Evolutionary conservation across 257 asterid species (phyloP).

Genomic region (Rhazya stricta): DNA sequence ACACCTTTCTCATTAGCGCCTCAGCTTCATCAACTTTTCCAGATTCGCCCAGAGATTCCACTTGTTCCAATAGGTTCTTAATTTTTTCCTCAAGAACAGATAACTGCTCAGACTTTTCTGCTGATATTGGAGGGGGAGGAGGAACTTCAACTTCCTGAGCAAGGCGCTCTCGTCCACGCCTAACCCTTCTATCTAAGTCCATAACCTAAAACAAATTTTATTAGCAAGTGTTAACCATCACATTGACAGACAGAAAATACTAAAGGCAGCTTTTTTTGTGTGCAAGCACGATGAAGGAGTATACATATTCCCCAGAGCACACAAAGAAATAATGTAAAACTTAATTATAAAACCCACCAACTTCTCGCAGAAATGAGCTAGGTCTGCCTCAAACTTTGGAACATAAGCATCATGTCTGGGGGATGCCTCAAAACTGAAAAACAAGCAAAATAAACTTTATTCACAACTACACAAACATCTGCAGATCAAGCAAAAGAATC

Average conservation of each 20-base stretch:
- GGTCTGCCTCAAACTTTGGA: conserved; percentile 91
- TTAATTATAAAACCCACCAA: conserved; percentile 49
- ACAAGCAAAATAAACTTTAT: conserved; percentile 18
- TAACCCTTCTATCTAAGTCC: conserved; percentile 89
- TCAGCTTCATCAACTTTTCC: conserved; percentile 99
- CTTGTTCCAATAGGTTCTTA: conserved; percentile 92
- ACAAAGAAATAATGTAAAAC: background rate
- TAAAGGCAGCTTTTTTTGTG: background rate
- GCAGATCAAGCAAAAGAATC: background rate
- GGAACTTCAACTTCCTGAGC: conserved; percentile 86
- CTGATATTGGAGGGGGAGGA: conserved; percentile 90
- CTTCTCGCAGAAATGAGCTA: conserved; percentile 89
- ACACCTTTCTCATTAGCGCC: conserved; percentile 98
- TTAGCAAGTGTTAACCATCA: conserved; percentile 1
- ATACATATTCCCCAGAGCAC: too few relatives aligned
- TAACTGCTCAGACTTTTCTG: conserved; percentile 89
- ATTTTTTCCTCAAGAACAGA: conserved; percentile 89
- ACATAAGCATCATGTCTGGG: conserved; percentile 78
- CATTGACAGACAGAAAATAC: background rate
- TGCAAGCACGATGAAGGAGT: too few relatives aligned
- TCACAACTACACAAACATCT: conserved; percentile 12
- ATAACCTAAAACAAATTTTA: conserved; percentile 46
- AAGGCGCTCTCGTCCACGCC: conserved; percentile 97
- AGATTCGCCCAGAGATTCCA: conserved; percentile 97
- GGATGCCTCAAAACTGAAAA: conserved; percentile 78